Evolutionary conservation across 345 rosid genomes (phyloP).

Genomic region (Populus deltoides): DNA sequence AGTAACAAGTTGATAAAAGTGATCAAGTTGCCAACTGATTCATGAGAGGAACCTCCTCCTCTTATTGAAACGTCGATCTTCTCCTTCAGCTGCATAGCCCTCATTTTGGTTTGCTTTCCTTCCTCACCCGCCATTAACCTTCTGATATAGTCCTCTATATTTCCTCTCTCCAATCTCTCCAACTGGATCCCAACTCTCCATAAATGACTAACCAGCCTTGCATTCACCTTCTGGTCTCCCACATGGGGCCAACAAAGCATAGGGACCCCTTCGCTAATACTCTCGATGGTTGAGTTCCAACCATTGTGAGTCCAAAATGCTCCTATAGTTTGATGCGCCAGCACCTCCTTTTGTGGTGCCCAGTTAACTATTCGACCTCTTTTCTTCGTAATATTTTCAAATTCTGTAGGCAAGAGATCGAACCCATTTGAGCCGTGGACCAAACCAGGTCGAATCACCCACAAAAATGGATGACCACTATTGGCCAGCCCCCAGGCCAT

Average conservation of each 20-base stretch:
- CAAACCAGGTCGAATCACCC: conserved; percentile 33
- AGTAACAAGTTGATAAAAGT: too few relatives aligned
- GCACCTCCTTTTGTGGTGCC: conserved; percentile 41
- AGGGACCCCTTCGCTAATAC: conserved; percentile 37
- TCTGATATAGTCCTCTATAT: neutral
- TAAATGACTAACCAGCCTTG: conserved; percentile 22
- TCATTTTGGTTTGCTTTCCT: conserved; percentile 24
- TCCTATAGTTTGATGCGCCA: conserved; percentile 33
- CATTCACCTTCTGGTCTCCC: conserved; percentile 26
- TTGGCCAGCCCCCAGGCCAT: conserved; percentile 34
- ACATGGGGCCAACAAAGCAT: conserved; percentile 31
- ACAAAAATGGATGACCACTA: conserved; percentile 29
- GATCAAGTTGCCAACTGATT: too few relatives aligned
- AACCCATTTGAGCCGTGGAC: conserved; percentile 18
- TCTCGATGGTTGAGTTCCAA: conserved; percentile 42
- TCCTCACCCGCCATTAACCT: conserved; percentile 25
- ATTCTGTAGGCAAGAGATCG: conserved; percentile 17
- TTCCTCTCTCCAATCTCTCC: conserved; percentile 25
- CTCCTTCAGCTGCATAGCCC: conserved; percentile 18
- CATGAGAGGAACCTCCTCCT: too few relatives aligned
- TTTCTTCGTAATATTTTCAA: conserved; percentile 11
- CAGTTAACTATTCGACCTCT: conserved; percentile 32
- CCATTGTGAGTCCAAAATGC: conserved; percentile 44
- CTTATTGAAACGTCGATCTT: neutral
- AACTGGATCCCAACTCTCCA: conserved; percentile 34